Evolutionary conservation across 1,139 yeast species (phyloP), one percentile per base, ranked within the genome.

Genomic region (Kluyveromyces marxianus): DNA sequence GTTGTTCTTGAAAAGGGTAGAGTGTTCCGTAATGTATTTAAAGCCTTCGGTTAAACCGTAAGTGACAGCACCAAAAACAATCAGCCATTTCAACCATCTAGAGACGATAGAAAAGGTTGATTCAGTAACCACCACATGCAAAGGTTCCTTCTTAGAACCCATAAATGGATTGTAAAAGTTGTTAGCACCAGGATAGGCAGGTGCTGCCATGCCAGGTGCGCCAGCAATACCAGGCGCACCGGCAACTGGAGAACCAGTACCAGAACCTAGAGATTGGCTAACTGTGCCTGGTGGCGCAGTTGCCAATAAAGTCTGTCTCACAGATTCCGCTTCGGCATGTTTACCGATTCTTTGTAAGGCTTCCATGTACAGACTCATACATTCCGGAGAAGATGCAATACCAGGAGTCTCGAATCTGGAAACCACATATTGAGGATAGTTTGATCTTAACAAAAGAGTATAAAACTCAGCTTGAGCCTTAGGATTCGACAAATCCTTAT

Each of bases 371-470:
- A 86, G 69, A 50, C 74, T 75, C 46, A 89, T 80, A 67, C 97
- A 84, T 53, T 85, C 95, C 1, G 79, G 74, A 48, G 84, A 81
- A 25, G 82, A 71, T 7, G 95, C 94, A 45, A 92, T 87, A 6
- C 96, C 96, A 0, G 94, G 84, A 4, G 95, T 83, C 63, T 92
- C 97, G 65, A 78, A 94, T 49, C 99, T 76, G 48, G 94, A 84
- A 6, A 89, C 89, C 5, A 92, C 96, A 47, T 92, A 81, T 55
- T 89, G 96, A 7, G 98, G 97, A 62, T 89, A 90, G 66, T 85
- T 84, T 44, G 90, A 76, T 47, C 77, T 77, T 55, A 92, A 65
- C 45, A 90, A 69, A 25, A 79, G 73, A 53, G 76, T 75, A 69
- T 92, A 92, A 57, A 92, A 90, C 48, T 79, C 83, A 1, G 94